A percentile compares a stretch with the other conserved stretches of the same genome.
phyloP scores from a whole-genome alignment of 2,329 filamentous ascomycete genomes.

The Penicillium sp. region DNA sequence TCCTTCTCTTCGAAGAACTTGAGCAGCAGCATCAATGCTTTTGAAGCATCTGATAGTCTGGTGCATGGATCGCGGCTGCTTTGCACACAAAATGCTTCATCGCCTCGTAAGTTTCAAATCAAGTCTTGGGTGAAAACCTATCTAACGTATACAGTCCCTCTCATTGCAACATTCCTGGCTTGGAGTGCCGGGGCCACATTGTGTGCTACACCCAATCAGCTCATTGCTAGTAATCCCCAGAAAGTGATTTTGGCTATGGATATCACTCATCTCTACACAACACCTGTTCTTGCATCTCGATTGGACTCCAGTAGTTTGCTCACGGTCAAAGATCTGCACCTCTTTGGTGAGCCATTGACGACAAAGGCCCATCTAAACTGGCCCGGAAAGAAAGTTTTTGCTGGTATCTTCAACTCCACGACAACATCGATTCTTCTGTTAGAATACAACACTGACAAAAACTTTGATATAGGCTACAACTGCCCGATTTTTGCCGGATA shows the following conservation, averaged over 20 bases:
- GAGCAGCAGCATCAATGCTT: conserved; percentile 64
- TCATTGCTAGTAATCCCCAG: conserved; percentile 67
- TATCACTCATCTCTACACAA: conserved; percentile 77
- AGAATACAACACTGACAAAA: background rate
- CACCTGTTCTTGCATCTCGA: conserved; percentile 76
- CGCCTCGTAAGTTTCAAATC: conserved; percentile 50
- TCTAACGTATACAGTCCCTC: conserved; percentile 53
- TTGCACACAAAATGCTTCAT: conserved; percentile 77
- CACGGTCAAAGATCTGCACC: conserved; percentile 66
- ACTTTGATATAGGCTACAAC: background rate
- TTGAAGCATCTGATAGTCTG: conserved; percentile 62
- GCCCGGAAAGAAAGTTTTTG: conserved; percentile 62
- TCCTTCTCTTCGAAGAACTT: conserved; percentile 71
- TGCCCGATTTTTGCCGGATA: conserved; percentile 55
- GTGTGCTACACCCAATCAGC: conserved; percentile 68
- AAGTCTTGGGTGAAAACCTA: background rate
- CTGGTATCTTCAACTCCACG: conserved; percentile 44
- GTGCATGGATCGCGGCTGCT: conserved; percentile 55
- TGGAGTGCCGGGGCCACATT: conserved; percentile 74
- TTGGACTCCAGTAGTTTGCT: conserved; percentile 64
- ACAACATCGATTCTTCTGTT: background rate
- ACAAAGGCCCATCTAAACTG: conserved; percentile 64
- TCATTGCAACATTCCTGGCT: conserved; percentile 84
- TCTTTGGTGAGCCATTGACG: conserved; percentile 74
- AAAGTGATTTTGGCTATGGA: conserved; percentile 55